Conservation (phyloP, 2,329 filamentous ascomycete genomes). For the Simplicillium aogashimaense region DNA sequence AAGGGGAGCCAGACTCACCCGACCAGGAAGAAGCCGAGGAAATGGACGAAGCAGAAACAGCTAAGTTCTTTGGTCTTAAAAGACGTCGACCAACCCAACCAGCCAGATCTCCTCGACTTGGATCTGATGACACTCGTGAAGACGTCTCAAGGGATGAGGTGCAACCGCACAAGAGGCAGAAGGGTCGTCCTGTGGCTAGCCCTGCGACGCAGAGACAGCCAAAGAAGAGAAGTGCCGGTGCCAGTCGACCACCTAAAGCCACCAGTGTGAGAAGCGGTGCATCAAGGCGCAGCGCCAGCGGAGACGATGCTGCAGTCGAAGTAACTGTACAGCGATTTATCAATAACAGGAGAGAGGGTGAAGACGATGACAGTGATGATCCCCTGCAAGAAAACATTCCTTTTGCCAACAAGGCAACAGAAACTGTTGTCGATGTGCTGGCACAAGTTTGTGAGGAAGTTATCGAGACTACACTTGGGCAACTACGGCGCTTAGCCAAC, state of each 20-base stretch:
- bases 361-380: constrained; percentile 27
- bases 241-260: constrained; percentile 10
- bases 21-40: constrained; percentile 31
- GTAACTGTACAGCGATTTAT: constrained; percentile 51
- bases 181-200: background rate
- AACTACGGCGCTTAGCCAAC: constrained; percentile 29
- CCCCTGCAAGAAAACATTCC: constrained; percentile 40
- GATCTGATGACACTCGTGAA: constrained; percentile 7
- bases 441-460: constrained; percentile 52
- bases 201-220: background rate
- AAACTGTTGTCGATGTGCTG: constrained; percentile 54
- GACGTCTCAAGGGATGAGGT: constrained; percentile 6
- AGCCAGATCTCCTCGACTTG: background rate
- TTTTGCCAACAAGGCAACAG: constrained; percentile 40
- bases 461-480: constrained; percentile 37
- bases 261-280: constrained; percentile 6
- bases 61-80: constrained; percentile 18
- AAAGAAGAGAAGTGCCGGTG: background rate
- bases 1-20: constrained; percentile 10
- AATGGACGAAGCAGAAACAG: constrained; percentile 31
- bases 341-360: constrained; percentile 28
- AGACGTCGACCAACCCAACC: background rate
- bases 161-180: background rate
- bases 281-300: constrained; percentile 1
- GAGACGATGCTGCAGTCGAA: constrained; percentile 26